Percentiles rank a stretch among this genome's conserved stretches.
Evolutionary conservation across 2,329 filamentous ascomycete genomes (phyloP).

Genomic region (Aspergillus pseudoviridinutans): DNA sequence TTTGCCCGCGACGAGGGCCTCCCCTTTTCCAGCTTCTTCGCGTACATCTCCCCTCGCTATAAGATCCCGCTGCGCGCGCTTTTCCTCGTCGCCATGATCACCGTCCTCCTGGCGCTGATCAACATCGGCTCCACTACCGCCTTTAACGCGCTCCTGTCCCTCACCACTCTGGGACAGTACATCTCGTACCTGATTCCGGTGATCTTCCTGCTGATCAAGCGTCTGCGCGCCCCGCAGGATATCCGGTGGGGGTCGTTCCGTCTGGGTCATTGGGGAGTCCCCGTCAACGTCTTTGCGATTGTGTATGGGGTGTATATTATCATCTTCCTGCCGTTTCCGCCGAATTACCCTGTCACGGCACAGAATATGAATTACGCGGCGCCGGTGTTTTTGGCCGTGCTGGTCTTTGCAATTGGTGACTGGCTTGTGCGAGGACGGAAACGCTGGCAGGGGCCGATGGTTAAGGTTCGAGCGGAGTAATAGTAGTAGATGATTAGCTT

Average conservation of each 20-base stretch:
- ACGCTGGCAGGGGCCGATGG: conserved; percentile 2
- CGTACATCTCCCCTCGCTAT: conserved; percentile 26
- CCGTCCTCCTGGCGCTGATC: conserved; percentile 39
- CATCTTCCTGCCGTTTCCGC: conserved; percentile 22
- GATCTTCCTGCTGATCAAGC: conserved; percentile 23
- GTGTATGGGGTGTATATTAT: conserved; percentile 20
- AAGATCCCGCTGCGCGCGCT: conserved; percentile 41
- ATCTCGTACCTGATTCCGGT: conserved; percentile 48
- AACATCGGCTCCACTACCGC: conserved; percentile 47
- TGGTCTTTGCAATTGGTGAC: conserved; percentile 13
- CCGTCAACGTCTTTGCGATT: conserved; percentile 17
- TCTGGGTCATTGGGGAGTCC: conserved; percentile 15
- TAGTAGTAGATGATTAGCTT: too few species aligned
- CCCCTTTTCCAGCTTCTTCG: conserved; percentile 31
- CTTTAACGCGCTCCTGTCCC: conserved; percentile 51
- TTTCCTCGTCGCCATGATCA: conserved; percentile 20
- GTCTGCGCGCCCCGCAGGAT: neutral
- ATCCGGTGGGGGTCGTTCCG: conserved; percentile 16
- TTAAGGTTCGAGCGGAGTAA: neutral
- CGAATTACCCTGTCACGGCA: conserved; percentile 18
- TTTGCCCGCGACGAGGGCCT: conserved; percentile 36
- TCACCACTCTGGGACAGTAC: conserved; percentile 47
- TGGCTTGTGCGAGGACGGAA: conserved; percentile 12
- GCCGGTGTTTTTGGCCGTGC: conserved; percentile 13
- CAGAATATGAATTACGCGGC: conserved; percentile 24